Evolutionary conservation across 768 basidiomycete genomes (phyloP).

Genomic region (Phylloporus arenicola): DNA sequence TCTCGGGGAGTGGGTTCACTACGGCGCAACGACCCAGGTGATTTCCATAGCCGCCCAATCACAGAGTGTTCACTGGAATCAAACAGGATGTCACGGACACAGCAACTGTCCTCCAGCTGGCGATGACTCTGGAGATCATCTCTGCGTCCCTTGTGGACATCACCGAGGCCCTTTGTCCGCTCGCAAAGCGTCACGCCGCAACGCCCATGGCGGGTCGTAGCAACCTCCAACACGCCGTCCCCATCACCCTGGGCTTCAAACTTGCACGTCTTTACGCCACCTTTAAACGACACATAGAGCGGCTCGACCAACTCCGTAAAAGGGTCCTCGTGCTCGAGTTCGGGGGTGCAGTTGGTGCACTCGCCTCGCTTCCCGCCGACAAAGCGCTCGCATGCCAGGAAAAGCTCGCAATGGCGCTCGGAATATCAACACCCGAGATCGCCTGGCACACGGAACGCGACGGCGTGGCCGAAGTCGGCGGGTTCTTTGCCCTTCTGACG

Average conservation of each 20-base stretch:
- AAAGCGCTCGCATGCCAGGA: conserved; percentile 25
- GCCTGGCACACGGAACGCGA: conserved; percentile 42
- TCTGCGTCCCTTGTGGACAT: conserved; percentile 25
- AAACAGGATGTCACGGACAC: conserved; percentile 46
- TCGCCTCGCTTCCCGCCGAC: conserved; percentile 39
- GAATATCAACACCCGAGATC: conserved; percentile 23
- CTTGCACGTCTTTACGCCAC: conserved; percentile 41
- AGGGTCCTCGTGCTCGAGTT: conserved; percentile 41
- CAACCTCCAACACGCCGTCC: conserved; percentile 44
- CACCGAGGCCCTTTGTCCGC: conserved; percentile 21
- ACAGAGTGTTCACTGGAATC: background rate
- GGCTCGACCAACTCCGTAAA: conserved; percentile 33
- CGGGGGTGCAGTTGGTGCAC: conserved; percentile 42
- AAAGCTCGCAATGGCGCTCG: conserved; percentile 15
- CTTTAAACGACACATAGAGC: conserved; percentile 36
- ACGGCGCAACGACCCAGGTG: conserved; percentile 47
- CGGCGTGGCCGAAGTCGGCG: conserved; percentile 38
- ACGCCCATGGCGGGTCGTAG: conserved; percentile 45
- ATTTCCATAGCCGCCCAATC: background rate
- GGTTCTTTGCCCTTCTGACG: conserved; percentile 40
- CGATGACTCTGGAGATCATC: conserved; percentile 28
- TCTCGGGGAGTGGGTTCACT: conserved; percentile 44
- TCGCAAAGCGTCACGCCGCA: conserved; percentile 30
- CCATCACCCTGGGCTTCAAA: conserved; percentile 43
- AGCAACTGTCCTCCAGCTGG: conserved; percentile 38